Percentiles rank a stretch among this genome's conserved stretches.
These are phyloP conservation scores for Cavenderia fasciculata DNA, from an alignment of 78 protist genomes.

Conservation along the genomic window DNA sequence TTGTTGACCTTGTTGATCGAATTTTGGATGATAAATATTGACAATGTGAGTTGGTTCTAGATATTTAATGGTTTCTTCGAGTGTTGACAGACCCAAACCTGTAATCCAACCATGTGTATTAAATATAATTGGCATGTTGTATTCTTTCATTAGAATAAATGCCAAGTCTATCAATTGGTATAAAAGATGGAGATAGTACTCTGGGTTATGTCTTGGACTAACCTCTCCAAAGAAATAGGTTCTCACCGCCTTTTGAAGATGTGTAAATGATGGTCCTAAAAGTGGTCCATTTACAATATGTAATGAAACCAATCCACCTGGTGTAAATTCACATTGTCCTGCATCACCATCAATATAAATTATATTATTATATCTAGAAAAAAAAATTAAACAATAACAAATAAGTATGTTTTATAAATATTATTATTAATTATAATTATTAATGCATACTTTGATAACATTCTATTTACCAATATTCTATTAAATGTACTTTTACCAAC, in stretches of 20 bases:
- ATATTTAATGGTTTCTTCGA: slow-evolving; percentile 26
- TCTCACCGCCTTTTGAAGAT: slow-evolving; percentile 7
- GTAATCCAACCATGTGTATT: slow-evolving; percentile 65
- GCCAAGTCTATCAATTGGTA: slow-evolving; percentile 11
- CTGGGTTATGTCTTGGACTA: slow-evolving; percentile 37
- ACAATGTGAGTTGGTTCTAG: slow-evolving; percentile 10
- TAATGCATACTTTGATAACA: slow-evolving; percentile 5
- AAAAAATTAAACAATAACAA: too few species aligned
- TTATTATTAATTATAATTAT: background rate
- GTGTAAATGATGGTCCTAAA: slow-evolving; percentile 67
- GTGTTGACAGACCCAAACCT: slow-evolving; percentile 12
- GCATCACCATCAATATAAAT: slow-evolving; percentile 39
- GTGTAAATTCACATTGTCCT: slow-evolving; percentile 73
- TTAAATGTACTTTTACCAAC: slow-evolving; percentile 78
- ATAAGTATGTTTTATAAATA: background rate
- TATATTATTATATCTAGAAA: background rate
- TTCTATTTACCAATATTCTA: slow-evolving; percentile 35
- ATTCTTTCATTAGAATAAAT: background rate
- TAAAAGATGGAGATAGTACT: slow-evolving; percentile 31
- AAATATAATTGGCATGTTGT: slow-evolving; percentile 33
- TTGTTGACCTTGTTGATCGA: too few species aligned
- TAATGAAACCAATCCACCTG: slow-evolving; percentile 40
- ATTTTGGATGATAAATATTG: background rate
- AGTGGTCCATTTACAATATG: slow-evolving; percentile 43
- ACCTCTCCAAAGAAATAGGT: slow-evolving; percentile 53